Evolutionary conservation across 495 filamentous ascomycete species (phyloP), one percentile per base, ranked within the genome.

Genomic region (Penicillium turbatum): DNA sequence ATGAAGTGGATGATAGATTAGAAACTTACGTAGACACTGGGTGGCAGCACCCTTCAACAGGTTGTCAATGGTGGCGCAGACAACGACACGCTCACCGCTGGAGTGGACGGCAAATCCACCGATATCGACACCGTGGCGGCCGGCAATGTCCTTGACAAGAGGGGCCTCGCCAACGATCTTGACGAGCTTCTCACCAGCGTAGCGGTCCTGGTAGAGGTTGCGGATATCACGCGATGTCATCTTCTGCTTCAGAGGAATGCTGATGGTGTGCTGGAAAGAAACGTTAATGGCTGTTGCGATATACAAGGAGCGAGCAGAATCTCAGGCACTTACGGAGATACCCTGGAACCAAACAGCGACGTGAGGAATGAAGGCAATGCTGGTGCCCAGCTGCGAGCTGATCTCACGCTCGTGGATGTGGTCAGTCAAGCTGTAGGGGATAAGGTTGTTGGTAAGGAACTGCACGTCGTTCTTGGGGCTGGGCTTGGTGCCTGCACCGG

Each of bases 11-110:
- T 6, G 11, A 36, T 8, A n/a, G 1, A 30, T 2, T 13, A n/a
- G n/a, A 30, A 32, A 83, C 87, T 80, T 79, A 91, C 87, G 91
- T 65, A 96, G 71, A 73, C 90, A 96, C 74, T 97, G 93, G 43
- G 93, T 98, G 6, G 90, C 91, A 35, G 93, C 93, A 35, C 93
- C 93, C 82, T 98, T 98, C 49, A 96, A 78, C 55, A 97, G 75
- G 73, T 98, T 97, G 70, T 98, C 93, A 60, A 98, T 97, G n/a
- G 92, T 96, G 17, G 87, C 92, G 67, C 91, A 95, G 45, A 98
- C 83, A 45, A 98, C 93, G 0, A 92, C 93, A 31, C 93, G 80
- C 78, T 89, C 92, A 41, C 92, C 92, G 24, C 79, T 80, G 53
- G 83, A 88, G 74, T 96, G 88, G 37, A 97, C 92, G 37, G 86